Conservation (phyloP, 768 basidiomycete genomes). For the Mycena kentingensis region DNA sequence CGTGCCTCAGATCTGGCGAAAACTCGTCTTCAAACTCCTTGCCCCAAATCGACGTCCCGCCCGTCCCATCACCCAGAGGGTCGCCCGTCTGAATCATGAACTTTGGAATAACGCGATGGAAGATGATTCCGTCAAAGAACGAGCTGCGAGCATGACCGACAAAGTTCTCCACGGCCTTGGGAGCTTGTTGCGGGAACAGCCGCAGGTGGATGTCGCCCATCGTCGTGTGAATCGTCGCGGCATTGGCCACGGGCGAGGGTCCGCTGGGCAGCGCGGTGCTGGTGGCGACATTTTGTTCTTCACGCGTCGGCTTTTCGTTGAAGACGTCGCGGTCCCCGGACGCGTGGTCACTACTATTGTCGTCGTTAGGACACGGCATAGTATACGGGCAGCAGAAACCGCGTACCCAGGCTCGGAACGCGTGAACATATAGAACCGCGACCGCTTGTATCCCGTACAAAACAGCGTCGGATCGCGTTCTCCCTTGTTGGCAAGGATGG, state of each 20-base stretch:
- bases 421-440: slow-evolving; percentile 94
- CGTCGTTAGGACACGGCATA: not conserved
- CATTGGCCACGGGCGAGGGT: slow-evolving; percentile 72
- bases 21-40: slow-evolving; percentile 93
- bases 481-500: slow-evolving; percentile 84
- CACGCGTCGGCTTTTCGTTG: slow-evolving; percentile 95
- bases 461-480: slow-evolving; percentile 89
- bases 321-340: slow-evolving; percentile 93
- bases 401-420: slow-evolving; percentile 82
- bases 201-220: slow-evolving; percentile 90
- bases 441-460: slow-evolving; percentile 90
- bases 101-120: slow-evolving; percentile 97
- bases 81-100: slow-evolving; percentile 99
- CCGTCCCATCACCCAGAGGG: slow-evolving; percentile 92
- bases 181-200: slow-evolving; percentile 88
- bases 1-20: slow-evolving; percentile 83
- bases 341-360: slow-evolving; percentile 68
- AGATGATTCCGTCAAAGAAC: slow-evolving; percentile 91
- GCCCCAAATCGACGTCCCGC: slow-evolving; percentile 90
- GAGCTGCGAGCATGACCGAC: slow-evolving; percentile 87
- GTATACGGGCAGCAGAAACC: not conserved
- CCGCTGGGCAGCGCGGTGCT: slow-evolving; percentile 51
- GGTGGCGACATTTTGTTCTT: slow-evolving; percentile 87
- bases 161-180: slow-evolving; percentile 98
- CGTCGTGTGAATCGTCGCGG: slow-evolving; percentile 92